These are phyloP conservation scores for Neurospora tetraspora DNA, from an alignment of 495 filamentous ascomycete species.

Conservation along the genomic window DNA sequence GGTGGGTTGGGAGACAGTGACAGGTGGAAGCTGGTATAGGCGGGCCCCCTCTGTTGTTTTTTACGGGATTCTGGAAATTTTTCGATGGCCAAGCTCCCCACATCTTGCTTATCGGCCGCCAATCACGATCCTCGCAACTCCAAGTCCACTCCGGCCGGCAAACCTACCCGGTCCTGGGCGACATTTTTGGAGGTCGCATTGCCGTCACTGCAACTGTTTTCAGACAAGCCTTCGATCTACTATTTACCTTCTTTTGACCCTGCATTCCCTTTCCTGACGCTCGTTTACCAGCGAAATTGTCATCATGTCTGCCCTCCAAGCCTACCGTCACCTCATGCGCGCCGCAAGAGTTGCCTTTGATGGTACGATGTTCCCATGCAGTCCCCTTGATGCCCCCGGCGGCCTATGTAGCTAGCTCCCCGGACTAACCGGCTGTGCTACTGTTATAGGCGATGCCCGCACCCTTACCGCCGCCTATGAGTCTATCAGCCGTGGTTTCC, in stretches of 20 bases:
- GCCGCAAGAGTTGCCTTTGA: constrained; percentile 74
- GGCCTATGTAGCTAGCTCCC: not conserved
- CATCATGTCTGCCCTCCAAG: constrained; percentile 53
- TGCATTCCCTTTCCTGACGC: not conserved
- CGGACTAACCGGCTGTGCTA: constrained; percentile 2
- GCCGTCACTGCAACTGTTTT: not conserved
- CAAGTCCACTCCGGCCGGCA: not conserved
- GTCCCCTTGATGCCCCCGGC: not conserved
- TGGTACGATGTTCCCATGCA: constrained; percentile 38
- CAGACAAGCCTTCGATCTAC: not conserved
- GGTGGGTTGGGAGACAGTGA: not conserved
- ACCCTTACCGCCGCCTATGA: constrained; percentile 59
- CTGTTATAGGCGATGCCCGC: constrained; percentile 49
- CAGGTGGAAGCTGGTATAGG: constrained; percentile 3
- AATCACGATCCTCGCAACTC: not conserved
- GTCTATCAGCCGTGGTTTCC: constrained; percentile 63
- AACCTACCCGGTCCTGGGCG: not conserved
- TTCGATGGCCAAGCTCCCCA: constrained; percentile 4
- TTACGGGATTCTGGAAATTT: constrained; percentile 7
- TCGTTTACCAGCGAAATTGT: not conserved
- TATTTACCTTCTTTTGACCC: not conserved
- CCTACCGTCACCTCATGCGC: constrained; percentile 78
- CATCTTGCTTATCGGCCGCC: not conserved
- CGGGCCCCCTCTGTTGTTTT: constrained; percentile 15
- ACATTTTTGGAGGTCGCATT: not conserved